Evolutionary conservation across 495 filamentous ascomycete genomes (phyloP), one percentile per base, ranked within the genome.

Genomic region (Friedmanniomyces endolithicus): DNA sequence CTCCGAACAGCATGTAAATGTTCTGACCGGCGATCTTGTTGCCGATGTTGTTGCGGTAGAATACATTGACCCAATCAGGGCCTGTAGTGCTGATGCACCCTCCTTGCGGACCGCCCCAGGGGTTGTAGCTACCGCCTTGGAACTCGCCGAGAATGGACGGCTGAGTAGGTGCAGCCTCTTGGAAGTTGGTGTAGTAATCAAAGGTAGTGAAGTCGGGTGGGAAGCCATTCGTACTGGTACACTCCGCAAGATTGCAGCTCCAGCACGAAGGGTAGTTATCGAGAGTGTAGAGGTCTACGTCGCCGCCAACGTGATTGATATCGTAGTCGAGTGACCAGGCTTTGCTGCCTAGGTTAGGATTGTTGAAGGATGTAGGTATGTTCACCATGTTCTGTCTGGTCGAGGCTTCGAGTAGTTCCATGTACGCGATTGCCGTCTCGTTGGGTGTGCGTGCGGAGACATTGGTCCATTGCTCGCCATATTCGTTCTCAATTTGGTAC

Each of bases 261-360:
- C 79, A 83, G 64, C 80, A 81, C 58, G 74, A 77, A 11, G 79
- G 80, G 54, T 83, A 83, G 31, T 72, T 74, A 57, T 83, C 79
- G 6, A 81, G 48, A 8, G 76, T 78, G 22, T 75, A 69, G 31
- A 78, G 69, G 63, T 83, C 78, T 24, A 80, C 76, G 56, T 79
- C 76, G 12, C 79, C 79, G 17, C 68, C 75, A 8, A 68, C 73
- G 52, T 68, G 70, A 39, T 67, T 66, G 49, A 67, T 75, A 57
- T 76, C 74, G 43, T 54, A 60, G 29, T 58, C 55, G 25, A 63
- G 67, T 1, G 74, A 76, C 75, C 75, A 77, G 9, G 63, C 62
- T 23, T 66, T 67, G 2, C 63, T 63, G 37, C 65, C 65, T 52
- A 71, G 65, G 39, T 73, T 74, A 6, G 72, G 72, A 33, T 80